Evolutionary conservation across 2,329 filamentous ascomycete genomes (phyloP), one percentile per base, ranked within the genome.

Genomic region (Fusarium vanettenii): DNA sequence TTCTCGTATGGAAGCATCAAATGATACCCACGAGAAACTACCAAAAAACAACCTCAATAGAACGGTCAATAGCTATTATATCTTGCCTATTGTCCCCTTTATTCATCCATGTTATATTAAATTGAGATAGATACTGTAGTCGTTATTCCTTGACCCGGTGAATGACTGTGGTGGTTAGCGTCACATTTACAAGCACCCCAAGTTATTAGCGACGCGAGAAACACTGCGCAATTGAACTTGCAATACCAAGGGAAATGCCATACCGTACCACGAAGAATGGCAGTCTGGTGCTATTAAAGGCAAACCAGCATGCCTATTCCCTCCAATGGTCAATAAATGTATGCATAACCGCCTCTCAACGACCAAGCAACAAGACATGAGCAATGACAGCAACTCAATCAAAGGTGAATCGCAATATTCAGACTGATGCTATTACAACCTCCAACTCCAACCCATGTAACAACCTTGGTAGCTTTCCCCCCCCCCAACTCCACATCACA

Each of bases 401-500:
- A 57, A 35, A 22, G 13, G 55, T 37, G 60, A 50, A 52, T 62
- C 60, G 25, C 37, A n/a, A 41, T 41, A 29, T 62, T 62, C 60
- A 22, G 60, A 55, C 33, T 41, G 18, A 9, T 27, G 29, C 39
- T 22, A 57, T 31, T 59, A 29, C 33, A 25, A 35, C 29, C 50
- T 41, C 33, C 14, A 33, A 35, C 55, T 43, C 33, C 33, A 55
- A n/a, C 14, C 11, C 20, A 20, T 13, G 14, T 25, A 48, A 25
- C 43, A 48, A 48, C 20, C 43, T 27, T 48, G 8, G 2, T 18
- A 4, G 4, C n/a, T 31, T 20, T 18, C 14, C 20, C 43, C 20
- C 57, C 66, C n/a, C n/a, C n/a, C n/a, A 50, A 31, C 10, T 20
- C 59, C 52, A 72, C 52, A 39, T 80, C 81, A 86, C 79, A 87